Conservation (phyloP, 192 early-diverging fungal genomes). For the Coemansia sp. region DNA sequence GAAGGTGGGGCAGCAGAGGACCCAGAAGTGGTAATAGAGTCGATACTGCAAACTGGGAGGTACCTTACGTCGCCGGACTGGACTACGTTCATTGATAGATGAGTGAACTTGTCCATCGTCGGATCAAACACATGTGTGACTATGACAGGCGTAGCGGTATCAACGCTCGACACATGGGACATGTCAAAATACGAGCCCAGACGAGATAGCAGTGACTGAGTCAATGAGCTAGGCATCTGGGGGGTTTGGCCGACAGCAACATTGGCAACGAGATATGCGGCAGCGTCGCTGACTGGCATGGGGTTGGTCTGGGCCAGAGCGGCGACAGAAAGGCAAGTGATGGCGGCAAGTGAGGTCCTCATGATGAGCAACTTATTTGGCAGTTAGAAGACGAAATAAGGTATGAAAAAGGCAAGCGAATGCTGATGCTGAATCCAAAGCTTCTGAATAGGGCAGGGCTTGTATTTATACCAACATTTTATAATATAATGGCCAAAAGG, state of each 20-base stretch:
- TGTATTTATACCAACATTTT: not conserved
- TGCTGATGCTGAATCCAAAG: slow-evolving; percentile 14
- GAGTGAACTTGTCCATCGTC: slow-evolving; percentile 23
- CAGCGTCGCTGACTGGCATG: not conserved
- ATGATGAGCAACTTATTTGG: not conserved
- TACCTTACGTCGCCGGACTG: slow-evolving; percentile 18
- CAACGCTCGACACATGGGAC: slow-evolving; percentile 6
- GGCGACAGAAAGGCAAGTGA: not conserved
- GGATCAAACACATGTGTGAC: slow-evolving; percentile 24
- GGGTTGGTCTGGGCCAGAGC: not conserved
- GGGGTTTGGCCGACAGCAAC: not conserved
- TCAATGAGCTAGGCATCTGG: not conserved
- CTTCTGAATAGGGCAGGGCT: not conserved
- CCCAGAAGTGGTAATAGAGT: slow-evolving; percentile 10
- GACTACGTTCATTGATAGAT: slow-evolving; percentile 9
- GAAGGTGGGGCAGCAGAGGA: not conserved
- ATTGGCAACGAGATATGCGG: not conserved
- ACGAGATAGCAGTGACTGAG: slow-evolving; percentile 8
- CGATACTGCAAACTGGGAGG: slow-evolving; percentile 27
- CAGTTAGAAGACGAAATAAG: not conserved
- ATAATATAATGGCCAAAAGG: not conserved
- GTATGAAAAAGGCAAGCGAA: slow-evolving; percentile 16
- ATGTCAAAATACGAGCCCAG: slow-evolving; percentile 21
- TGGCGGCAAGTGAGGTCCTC: not conserved
- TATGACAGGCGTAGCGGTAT: slow-evolving; percentile 11